Evolutionary conservation across 1,139 yeast genomes (phyloP), one percentile per base, ranked within the genome.

Genomic region (Diutina rugosa): DNA sequence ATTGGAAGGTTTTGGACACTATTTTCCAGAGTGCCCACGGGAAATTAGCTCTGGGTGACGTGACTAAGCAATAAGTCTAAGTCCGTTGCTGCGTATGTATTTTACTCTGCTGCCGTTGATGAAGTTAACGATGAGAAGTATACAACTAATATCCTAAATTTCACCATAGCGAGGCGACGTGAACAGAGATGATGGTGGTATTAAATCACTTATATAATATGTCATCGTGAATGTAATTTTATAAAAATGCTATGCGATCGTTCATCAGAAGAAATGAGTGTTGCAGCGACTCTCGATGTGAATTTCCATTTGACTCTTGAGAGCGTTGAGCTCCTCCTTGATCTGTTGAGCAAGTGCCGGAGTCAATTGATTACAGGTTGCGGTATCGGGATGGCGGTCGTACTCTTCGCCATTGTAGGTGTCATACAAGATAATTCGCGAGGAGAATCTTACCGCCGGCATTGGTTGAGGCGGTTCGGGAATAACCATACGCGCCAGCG

Each of bases 371-470:
- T 91, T 90, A 72, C 98, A 91, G 1, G 98, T 90, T 5, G 96
- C 96, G 51, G 86, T 78, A 61, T 90, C 98, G 0, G 98, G 97
- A 61, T 87, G 90, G 64, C 99, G 82, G 68, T 93, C 98, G 67
- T 93, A 93, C 62, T 89, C 97, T 18, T 81, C 84, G 54, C 86
- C 85, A 59, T 87, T 81, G 68, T 87, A 90, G 0, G 97, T 93
- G 61, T 90, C 96, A 69, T 85, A 93, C 55, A 93, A 78, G 12
- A 90, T 81, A 61, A 93, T 89, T 63, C 90, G 78, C 0, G 96
- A 85, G 2, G 96, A 86, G 69, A 93, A 93, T 54, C 82, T 72
- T n/a, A 93, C 96, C 29, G 44, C 73, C 71, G 46, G 61, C 57
- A 55, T 55, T 46, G 6, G 61, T 55, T 26, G 59, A 4, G 44